phyloP scores from a whole-genome alignment of 108 stramenopile species.

The Schizochytrium sp. region DNA sequence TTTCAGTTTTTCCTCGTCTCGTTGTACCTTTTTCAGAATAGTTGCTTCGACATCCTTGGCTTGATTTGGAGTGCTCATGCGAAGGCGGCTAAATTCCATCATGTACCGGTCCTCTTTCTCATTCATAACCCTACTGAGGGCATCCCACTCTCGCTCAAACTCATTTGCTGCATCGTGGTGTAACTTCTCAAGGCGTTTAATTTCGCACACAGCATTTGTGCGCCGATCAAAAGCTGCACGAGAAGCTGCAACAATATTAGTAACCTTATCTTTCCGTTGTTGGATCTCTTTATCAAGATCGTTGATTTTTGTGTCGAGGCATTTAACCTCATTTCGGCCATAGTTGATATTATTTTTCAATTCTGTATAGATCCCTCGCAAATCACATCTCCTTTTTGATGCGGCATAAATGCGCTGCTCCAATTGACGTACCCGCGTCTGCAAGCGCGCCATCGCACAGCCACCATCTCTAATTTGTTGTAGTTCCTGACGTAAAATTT shows the following conservation, averaged over 20 bases:
- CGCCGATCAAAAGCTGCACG: not conserved
- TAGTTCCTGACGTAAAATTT: not conserved
- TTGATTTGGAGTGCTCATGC: not conserved
- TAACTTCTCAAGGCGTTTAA: not conserved
- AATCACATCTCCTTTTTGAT: not conserved
- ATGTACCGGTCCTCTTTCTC: conserved; percentile 27
- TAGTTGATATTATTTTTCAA: not conserved
- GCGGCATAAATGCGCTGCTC: conserved; percentile 45
- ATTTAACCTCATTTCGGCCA: not conserved
- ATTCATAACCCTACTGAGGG: conserved; percentile 22
- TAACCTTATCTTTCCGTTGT: not conserved
- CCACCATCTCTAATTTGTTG: conserved; percentile 22
- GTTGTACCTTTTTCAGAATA: conserved; percentile 10
- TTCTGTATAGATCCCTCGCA: not conserved
- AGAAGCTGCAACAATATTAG: not conserved
- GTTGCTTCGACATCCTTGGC: conserved; percentile 1
- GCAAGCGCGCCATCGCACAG: not conserved
- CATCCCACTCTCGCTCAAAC: conserved; percentile 58
- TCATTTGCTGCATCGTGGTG: not conserved
- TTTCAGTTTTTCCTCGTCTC: conserved; percentile 45
- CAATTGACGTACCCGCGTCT: not conserved
- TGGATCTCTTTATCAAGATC: not conserved
- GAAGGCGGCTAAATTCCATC: not conserved
- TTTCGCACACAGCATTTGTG: not conserved
- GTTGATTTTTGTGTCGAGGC: not conserved